Evolutionary conservation across 2,329 filamentous ascomycete genomes (phyloP), one percentile per base, ranked within the genome.

Genomic region (Colletotrichum melonis): DNA sequence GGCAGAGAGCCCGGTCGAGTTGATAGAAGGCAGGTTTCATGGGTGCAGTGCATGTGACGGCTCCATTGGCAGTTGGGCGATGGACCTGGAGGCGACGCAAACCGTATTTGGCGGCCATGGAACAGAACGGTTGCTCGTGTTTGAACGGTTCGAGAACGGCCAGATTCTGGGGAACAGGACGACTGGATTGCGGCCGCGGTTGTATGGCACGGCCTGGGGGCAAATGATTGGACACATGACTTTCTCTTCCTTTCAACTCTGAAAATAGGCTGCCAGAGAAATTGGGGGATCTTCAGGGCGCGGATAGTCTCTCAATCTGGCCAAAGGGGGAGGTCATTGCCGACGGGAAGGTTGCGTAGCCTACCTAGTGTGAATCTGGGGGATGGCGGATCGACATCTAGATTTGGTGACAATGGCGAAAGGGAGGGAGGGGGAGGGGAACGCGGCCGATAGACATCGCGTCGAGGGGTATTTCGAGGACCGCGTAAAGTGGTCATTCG

Each of bases 401-500:
- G 11, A 65, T 19, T 65, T 16, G 49, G 49, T 28, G 30, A 56
- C 22, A 28, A 28, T 63, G 35, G 28, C 16, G 28, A 32, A 30
- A 5, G 22, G 19, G 56, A 30, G 19, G 22, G 22, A 42, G 26
- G 28, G 46, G 19, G 16, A 16, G 60, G 26, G 28, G 46, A 9
- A 11, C 54, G 35, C 35, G 32, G 28, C 19, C 30, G 55, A 32
- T n/a, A 60, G 32, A 22, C 46, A 55, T 63, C 67, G 63, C 62
- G 67, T 66, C 35, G 55, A 67, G 67, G 67, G 67, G 62, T n/a
- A 54, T 26, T 16, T 42, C 38, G 12, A 24, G 4, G 3, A 67
- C 55, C 70, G 70, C 70, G 70, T 70, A 70, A 70, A 73, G 70
- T 65, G 70, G 59, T 38, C 35, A 38, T 24, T 9, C 30, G 62